Evolutionary conservation across 1,284 basidiomycete species (phyloP), one percentile per base, ranked within the genome.

Genomic region (Polyporus tsugae): DNA sequence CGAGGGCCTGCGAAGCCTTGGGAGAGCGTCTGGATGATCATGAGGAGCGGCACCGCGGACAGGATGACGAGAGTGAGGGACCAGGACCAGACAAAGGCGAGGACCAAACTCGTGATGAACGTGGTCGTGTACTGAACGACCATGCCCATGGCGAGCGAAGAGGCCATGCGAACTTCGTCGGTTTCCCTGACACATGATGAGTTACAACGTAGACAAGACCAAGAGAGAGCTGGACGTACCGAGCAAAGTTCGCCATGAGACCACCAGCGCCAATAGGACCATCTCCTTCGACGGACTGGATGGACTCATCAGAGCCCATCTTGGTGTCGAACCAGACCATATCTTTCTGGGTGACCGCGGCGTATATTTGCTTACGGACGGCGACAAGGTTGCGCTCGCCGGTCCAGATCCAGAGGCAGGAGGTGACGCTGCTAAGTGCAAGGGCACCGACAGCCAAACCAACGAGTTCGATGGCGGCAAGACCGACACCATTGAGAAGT

Each of bases 231-330:
- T 33, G 29, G 4, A 82, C 89, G 75, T 72, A 95, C 96, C 91
- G 90, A 35, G 93, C 89, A 78, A 98, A 98, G 78, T 96, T 95
- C 63, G 95, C 91, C 96, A 98, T 98, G 57, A 98, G 84, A 22
- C 97, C 97, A 67, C 94, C 97, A 60, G 96, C 95, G 69, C 95
- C 95, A 64, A 93, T 81, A 42, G 87, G 85, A 55, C 86, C 85
- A 49, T 86, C 83, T 33, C 86, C 83, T 33, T 84, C 84, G 49
- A 82, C 80, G 66, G 82, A 80, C 68, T 85, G 82, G 17, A 83
- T 80, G 52, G 83, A 77, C 53, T 85, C 84, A 53, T 88, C 88
- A 58, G 86, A 83, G 60, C 92, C 94, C 87, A 94, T 91, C 70
- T 93, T 92, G 59, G 87, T 81, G 79, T 97, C 95, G 78, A 95